These are phyloP conservation scores for Colletotrichum sp. DNA, from an alignment of 2,329 filamentous ascomycete species.

Conservation along the genomic window DNA sequence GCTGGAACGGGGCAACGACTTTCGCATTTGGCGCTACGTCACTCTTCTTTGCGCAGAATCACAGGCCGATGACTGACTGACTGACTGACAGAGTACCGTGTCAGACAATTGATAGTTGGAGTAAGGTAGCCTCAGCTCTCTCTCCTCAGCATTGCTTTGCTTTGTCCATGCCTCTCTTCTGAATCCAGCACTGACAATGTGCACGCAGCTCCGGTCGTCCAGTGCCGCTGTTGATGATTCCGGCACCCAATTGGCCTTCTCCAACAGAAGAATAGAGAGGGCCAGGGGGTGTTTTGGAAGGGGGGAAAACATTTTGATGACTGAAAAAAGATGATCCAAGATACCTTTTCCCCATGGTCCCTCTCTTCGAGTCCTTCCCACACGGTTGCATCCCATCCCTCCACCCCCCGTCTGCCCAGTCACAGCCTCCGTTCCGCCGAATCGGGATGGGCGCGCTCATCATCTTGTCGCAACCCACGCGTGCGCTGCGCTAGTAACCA, in stretches of 20 bases:
- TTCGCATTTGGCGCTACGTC: background rate
- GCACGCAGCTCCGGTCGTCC: conserved; percentile 9
- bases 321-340: background rate
- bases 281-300: background rate
- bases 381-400: background rate
- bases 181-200: background rate
- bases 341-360: background rate
- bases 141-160: background rate
- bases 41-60: background rate
- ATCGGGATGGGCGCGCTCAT: conserved; percentile 11
- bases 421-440: conserved; percentile 21
- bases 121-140: background rate
- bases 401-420: background rate
- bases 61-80: conserved; percentile 4
- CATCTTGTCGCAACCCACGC: conserved; percentile 1
- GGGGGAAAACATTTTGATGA: background rate
- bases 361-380: background rate
- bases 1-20: background rate
- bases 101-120: background rate
- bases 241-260: background rate
- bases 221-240: background rate
- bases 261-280: background rate
- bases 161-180: background rate
- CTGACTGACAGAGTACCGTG: background rate
- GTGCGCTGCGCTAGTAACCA: conserved; percentile 4